These are phyloP conservation scores for Pisolithus albus DNA, from an alignment of 768 basidiomycete species.

Conservation along the genomic window DNA sequence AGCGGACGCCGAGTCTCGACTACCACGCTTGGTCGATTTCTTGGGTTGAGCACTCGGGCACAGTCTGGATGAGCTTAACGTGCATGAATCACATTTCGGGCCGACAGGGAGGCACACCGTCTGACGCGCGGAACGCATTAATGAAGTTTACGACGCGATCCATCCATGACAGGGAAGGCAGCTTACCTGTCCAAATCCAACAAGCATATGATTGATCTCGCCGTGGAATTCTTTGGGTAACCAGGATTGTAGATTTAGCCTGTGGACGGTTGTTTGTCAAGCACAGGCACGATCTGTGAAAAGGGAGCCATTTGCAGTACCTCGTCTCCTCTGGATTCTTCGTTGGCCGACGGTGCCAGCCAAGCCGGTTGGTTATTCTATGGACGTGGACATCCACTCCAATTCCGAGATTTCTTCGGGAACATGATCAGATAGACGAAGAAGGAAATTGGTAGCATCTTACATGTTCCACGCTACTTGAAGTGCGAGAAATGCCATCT, in stretches of 20 bases:
- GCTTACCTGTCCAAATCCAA: constrained; percentile 78
- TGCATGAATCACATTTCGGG: constrained; percentile 60
- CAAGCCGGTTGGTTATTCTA: constrained; percentile 85
- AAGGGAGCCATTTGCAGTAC: constrained; percentile 28
- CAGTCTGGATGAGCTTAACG: constrained; percentile 44
- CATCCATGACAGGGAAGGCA: background rate
- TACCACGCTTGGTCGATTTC: constrained; percentile 12
- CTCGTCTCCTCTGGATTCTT: constrained; percentile 86
- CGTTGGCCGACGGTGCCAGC: constrained; percentile 86
- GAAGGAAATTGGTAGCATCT: constrained; percentile 13
- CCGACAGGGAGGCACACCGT: constrained; percentile 59
- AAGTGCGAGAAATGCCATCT: constrained; percentile 87
- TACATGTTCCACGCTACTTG: constrained; percentile 83
- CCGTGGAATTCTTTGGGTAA: constrained; percentile 64
- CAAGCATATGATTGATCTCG: constrained; percentile 75
- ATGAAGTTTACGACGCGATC: background rate
- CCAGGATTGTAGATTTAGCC: constrained; percentile 79
- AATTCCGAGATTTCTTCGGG: constrained; percentile 74
- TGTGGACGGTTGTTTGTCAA: constrained; percentile 16
- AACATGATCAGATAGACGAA: background rate
- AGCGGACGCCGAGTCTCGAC: constrained; percentile 4
- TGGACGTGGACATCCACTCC: constrained; percentile 97
- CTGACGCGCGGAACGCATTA: constrained; percentile 27
- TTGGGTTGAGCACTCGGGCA: constrained; percentile 60
- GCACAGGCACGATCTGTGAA: background rate